phyloP scores from a whole-genome alignment of 371 early-diverging fungal genomes.

The Mucor velutinosus region DNA sequence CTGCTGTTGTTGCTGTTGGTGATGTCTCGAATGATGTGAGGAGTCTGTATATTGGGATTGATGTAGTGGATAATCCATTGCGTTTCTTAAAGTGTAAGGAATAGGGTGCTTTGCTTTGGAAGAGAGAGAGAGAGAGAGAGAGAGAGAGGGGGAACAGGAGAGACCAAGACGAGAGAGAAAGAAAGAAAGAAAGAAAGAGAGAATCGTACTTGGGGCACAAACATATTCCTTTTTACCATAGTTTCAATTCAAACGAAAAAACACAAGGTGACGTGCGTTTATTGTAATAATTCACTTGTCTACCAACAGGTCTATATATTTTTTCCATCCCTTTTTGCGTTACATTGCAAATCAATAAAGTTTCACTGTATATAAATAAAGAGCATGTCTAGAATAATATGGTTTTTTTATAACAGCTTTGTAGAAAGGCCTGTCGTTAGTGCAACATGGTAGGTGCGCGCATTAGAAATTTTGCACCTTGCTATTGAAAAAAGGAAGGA shows the following conservation, averaged over 20 bases:
- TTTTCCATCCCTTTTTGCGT: conserved; percentile 1
- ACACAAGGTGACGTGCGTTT: not conserved
- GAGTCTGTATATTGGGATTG: not conserved
- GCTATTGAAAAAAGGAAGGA: not conserved
- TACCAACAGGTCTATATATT: not conserved
- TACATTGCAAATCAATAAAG: conserved; percentile 2
- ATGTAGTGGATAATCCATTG: conserved; percentile 14
- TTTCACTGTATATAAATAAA: not conserved
- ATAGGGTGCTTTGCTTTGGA: not conserved
- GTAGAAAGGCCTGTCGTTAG: not conserved
- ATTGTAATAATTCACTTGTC: not conserved
- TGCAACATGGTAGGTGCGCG: not conserved
- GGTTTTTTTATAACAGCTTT: not conserved
- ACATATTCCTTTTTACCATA: not conserved
- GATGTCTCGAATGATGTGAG: not conserved
- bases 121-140: not conserved
- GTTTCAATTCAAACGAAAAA: not conserved
- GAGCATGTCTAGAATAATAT: not conserved
- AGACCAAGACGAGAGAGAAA: not conserved
- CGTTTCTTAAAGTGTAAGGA: not conserved
- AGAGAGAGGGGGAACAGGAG: not conserved
- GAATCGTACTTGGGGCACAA: not conserved
- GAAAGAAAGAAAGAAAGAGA: not conserved
- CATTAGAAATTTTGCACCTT: not conserved
- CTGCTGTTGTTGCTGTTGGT: not conserved